These are phyloP conservation scores for Russula dissimulans DNA, from an alignment of 768 basidiomycete genomes.

Conservation along the genomic window DNA sequence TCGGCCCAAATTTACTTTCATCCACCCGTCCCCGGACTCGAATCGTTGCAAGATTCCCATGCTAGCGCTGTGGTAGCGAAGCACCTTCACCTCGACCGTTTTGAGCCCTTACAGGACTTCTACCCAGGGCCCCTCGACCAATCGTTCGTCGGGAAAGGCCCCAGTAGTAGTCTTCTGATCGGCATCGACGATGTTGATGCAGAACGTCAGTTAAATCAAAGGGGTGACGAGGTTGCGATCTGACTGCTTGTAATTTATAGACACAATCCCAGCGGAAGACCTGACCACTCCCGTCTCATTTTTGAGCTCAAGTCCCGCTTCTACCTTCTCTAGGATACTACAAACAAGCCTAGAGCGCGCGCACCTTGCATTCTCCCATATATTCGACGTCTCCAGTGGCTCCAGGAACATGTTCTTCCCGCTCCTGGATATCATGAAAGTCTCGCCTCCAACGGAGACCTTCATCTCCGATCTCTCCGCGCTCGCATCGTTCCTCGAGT, in stretches of 20 bases:
- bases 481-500: slow-evolving; percentile 44
- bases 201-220: slow-evolving; percentile 34
- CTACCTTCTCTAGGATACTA: slow-evolving; percentile 44
- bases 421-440: slow-evolving; percentile 35
- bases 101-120: slow-evolving; percentile 39
- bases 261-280: slow-evolving; percentile 42
- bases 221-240: background rate
- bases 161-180: slow-evolving; percentile 42
- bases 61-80: slow-evolving; percentile 54
- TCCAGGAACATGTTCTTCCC: slow-evolving; percentile 26
- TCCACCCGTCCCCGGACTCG: background rate
- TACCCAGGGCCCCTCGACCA: slow-evolving; percentile 23
- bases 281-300: slow-evolving; percentile 42
- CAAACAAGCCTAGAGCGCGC: slow-evolving; percentile 54
- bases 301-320: slow-evolving; percentile 25
- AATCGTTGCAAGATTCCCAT: background rate
- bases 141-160: slow-evolving; percentile 49
- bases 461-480: slow-evolving; percentile 38
- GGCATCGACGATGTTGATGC: slow-evolving; percentile 48
- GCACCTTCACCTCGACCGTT: slow-evolving; percentile 63
- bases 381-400: slow-evolving; percentile 33
- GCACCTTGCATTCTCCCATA: slow-evolving; percentile 42
- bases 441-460: slow-evolving; percentile 29
- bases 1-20: slow-evolving; percentile 16
- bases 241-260: slow-evolving; percentile 28